Evolutionary conservation across 192 early-diverging fungal genomes (phyloP).

Genomic region (Backusella luteola): DNA sequence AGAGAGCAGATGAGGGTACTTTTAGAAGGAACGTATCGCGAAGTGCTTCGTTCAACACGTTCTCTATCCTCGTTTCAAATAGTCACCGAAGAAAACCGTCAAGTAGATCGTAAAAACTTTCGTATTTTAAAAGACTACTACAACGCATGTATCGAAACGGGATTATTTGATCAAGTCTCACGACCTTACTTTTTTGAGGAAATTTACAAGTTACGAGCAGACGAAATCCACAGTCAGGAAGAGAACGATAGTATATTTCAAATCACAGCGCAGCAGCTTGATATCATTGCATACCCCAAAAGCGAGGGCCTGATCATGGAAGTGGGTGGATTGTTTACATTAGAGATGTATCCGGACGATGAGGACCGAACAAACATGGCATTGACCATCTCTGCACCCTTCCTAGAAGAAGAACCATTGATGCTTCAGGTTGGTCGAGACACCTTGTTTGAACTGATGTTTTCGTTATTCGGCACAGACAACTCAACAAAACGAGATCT

Average conservation of each 20-base stretch:
- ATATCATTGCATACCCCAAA: not conserved
- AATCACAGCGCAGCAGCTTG: not conserved
- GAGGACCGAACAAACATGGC: not conserved
- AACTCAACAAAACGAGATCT: not conserved
- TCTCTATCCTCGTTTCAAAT: not conserved
- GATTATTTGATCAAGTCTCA: not conserved
- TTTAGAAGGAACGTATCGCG: constrained; percentile 1
- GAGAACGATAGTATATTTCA: not conserved
- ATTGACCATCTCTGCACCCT: not conserved
- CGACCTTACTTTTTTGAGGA: not conserved
- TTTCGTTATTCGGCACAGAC: not conserved
- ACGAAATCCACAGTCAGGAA: not conserved
- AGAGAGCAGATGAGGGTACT: not conserved
- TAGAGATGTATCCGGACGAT: not conserved
- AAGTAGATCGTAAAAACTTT: constrained; percentile 53
- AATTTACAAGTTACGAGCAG: not conserved
- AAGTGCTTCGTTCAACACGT: not conserved
- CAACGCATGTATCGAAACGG: constrained; percentile 49
- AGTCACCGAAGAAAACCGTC: not conserved
- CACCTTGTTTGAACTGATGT: not conserved
- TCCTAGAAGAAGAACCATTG: not conserved
- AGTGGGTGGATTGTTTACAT: constrained; percentile 1
- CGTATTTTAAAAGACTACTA: constrained; percentile 56
- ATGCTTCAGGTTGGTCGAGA: not conserved
- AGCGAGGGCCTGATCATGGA: not conserved